Evolutionary conservation across 2,329 filamentous ascomycete genomes (phyloP).

Genomic region (Pestalotiopsis sp.): DNA sequence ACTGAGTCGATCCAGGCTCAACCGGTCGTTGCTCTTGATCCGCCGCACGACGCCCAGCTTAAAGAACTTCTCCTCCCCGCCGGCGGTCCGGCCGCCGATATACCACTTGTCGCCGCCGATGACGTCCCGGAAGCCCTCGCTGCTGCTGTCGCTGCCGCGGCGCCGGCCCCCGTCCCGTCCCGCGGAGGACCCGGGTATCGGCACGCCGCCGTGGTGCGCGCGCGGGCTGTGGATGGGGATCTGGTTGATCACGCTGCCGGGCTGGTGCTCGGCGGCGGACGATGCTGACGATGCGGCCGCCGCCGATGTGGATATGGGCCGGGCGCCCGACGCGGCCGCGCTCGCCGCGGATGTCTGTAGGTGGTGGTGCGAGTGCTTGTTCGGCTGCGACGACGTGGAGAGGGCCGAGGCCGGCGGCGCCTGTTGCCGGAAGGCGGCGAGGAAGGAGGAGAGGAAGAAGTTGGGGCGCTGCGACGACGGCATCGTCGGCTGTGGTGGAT

Average conservation of each 20-base stretch:
- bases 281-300: constrained; percentile 2
- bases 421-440: constrained; percentile 35
- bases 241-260: constrained; percentile 32
- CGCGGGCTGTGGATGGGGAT: constrained; percentile 33
- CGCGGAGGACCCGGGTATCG: constrained; percentile 23
- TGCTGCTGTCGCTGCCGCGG: constrained; percentile 74
- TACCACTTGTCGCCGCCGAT: constrained; percentile 79
- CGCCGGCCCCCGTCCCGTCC: constrained; percentile 39
- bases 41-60: constrained; percentile 76
- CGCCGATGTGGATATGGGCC: constrained; percentile 25
- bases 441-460: constrained; percentile 36
- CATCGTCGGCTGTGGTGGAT: constrained; percentile 18
- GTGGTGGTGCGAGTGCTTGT: constrained; percentile 26
- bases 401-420: constrained; percentile 24
- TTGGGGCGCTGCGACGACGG: constrained; percentile 33
- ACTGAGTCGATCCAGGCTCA: constrained; percentile 76
- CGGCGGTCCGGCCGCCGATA: constrained; percentile 75
- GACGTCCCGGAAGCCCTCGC: constrained; percentile 75
- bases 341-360: constrained; percentile 14
- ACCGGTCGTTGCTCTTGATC: constrained; percentile 71
- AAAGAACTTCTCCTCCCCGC: constrained; percentile 80
- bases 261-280: neutral
- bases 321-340: constrained; percentile 16
- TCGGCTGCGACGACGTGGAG: constrained; percentile 30
- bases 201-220: constrained; percentile 16